Base-by-base conservation (phyloP, 2,329 filamentous ascomycete species). In the Hypoxylon sp. region DNA sequence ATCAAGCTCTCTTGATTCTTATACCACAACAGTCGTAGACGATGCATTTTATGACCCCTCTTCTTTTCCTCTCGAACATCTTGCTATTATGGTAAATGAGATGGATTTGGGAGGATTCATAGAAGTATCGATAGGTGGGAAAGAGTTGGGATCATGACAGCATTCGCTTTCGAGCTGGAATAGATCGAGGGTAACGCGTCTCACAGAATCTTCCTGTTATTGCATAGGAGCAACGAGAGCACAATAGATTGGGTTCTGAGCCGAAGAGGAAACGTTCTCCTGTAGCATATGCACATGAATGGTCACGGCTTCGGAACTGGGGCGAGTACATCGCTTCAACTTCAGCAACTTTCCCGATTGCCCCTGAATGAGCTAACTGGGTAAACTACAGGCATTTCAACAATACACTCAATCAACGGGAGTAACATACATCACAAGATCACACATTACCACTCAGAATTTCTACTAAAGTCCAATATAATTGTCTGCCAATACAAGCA, bases 401-500 rank as follows among this genome's bases (percentile, higher is more conserved):
- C 17, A 43, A 21, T 17, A 21, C 17, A 43, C n/a, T 17, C n/a
- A 41, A 34, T 5, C 32, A 34, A 17, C 10, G 11, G 7, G 9
- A 43, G 1, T 13, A 53, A 21, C 13, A 21, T 23, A 28, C 21
- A 25, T 14, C 14, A 51, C 9, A 34, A 13, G 6, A 21, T 21
- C 3, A 41, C 23, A n/a, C 48, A 51, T 34, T 19, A 34, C 28
- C 10, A 11, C 48, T 7, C n/a, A 2, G 11, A 19, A 6, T 21
- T 14, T 19, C 17, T 11, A 19, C 49, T 21, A 34, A 48, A 23
- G 7, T 48, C n/a, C 25, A n/a, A 25, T 48, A 38, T 38, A 43
- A 38, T 23, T 7, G 19, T 21, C 55, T 36, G 55, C 43, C 43
- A 14, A 13, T 30, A 28, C 7, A 46, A 43, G 52, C 52, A 34